Percentiles rank a stretch among this genome's conserved stretches.
phyloP scores from a whole-genome alignment of 352 stramenopile species.

The Globisporangium radiosum region DNA sequence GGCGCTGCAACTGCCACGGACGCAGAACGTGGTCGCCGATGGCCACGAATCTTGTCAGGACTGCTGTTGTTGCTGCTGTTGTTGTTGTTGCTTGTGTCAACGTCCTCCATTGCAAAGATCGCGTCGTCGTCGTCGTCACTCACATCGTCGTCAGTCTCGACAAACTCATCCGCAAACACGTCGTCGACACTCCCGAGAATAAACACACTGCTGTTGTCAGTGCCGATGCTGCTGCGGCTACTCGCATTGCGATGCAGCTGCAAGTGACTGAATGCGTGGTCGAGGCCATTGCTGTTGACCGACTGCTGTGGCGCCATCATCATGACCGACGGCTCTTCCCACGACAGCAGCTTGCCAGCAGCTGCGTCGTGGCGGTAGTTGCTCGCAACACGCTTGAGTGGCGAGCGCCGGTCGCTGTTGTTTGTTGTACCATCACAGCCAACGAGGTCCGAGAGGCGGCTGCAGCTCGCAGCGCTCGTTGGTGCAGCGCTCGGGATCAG shows the following conservation, averaged over 20 bases:
- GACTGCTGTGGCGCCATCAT: constrained; percentile 8
- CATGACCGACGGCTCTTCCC: constrained; percentile 59
- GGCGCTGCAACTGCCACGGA: constrained; percentile 5
- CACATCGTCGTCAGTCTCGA: constrained; percentile 41
- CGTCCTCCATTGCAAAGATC: constrained; percentile 78
- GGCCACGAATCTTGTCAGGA: not conserved
- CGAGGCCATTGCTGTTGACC: constrained; percentile 6
- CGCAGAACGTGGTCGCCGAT: constrained; percentile 7
- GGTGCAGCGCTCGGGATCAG: constrained; percentile 36
- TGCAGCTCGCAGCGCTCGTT: not conserved
- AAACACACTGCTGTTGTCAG: no score
- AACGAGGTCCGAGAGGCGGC: constrained; percentile 12
- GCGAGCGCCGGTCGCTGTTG: not conserved
- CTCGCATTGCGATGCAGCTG: constrained; percentile 25
- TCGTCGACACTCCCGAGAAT: not conserved
- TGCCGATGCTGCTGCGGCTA: constrained; percentile 3
- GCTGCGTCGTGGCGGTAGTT: constrained; percentile 10
- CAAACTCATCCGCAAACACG: constrained; percentile 8
- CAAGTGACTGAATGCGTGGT: constrained; percentile 13
- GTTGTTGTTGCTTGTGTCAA: constrained; percentile 29
- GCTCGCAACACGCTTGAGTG: not conserved
- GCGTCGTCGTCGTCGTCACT: constrained; percentile 40
- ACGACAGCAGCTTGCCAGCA: constrained; percentile 40
- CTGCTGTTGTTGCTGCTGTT: constrained; percentile 9
- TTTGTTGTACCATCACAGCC: not conserved